Conservation (phyloP, 2,329 filamentous ascomycete genomes). For the Pestalotiopsis sp. region DNA sequence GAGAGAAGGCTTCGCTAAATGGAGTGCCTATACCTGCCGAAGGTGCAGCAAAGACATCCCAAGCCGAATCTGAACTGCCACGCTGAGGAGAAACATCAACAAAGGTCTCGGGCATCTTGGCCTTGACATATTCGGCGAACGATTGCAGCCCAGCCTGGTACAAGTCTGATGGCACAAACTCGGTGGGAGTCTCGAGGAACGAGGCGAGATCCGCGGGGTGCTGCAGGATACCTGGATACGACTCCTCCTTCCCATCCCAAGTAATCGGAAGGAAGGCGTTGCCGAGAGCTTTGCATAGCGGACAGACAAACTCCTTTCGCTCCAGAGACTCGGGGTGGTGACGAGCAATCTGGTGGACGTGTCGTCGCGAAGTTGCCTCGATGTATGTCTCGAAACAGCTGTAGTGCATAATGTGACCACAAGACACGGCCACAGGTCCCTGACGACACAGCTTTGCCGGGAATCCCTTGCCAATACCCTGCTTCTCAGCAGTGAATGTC, state of each 20-base stretch:
- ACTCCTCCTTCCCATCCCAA: slow-evolving; percentile 90
- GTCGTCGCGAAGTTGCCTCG: slow-evolving; percentile 79
- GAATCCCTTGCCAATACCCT: slow-evolving; percentile 89
- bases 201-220: slow-evolving; percentile 63
- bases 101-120: slow-evolving; percentile 40
- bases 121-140: slow-evolving; percentile 41
- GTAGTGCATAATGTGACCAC: slow-evolving; percentile 98
- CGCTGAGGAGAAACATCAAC: slow-evolving; percentile 40
- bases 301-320: slow-evolving; percentile 90
- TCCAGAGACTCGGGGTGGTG: slow-evolving; percentile 85
- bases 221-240: slow-evolving; percentile 74
- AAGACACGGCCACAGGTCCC: slow-evolving; percentile 86
- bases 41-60: slow-evolving; percentile 40
- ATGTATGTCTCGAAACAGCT: slow-evolving; percentile 93
- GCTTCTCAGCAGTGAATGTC: slow-evolving; percentile 72
- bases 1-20: slow-evolving; percentile 45
- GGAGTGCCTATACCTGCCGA: slow-evolving; percentile 40
- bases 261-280: slow-evolving; percentile 94
- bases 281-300: slow-evolving; percentile 92
- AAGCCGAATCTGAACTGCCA: slow-evolving; percentile 38
- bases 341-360: slow-evolving; percentile 89
- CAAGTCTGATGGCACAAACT: not conserved
- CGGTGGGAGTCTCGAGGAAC: slow-evolving; percentile 67
- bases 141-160: slow-evolving; percentile 30
- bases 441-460: slow-evolving; percentile 65